Evolutionary conservation across 2,329 filamentous ascomycete genomes (phyloP).

Genomic region (Fusarium globosum): DNA sequence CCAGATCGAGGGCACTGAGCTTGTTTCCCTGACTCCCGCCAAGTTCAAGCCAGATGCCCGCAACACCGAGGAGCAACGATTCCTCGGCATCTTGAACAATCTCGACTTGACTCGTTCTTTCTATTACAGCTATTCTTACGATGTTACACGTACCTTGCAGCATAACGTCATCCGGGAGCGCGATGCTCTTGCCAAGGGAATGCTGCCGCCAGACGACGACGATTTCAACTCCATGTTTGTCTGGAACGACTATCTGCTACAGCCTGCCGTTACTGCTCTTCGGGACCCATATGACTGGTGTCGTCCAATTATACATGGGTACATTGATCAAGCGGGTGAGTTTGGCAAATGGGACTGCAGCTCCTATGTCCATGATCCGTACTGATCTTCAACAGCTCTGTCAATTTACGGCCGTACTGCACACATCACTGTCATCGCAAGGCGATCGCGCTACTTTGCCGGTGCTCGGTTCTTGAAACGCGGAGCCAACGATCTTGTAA

Average conservation of each 20-base stretch:
- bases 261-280: constrained; percentile 76
- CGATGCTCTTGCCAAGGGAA: constrained; percentile 73
- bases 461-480: constrained; percentile 94
- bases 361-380: not conserved
- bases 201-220: constrained; percentile 66
- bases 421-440: constrained; percentile 93
- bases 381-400: constrained; percentile 59
- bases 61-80: constrained; percentile 89
- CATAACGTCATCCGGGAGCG: constrained; percentile 90
- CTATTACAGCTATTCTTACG: constrained; percentile 99
- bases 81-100: constrained; percentile 88
- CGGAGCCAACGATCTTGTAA: constrained; percentile 85
- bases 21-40: constrained; percentile 85
- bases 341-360: not conserved
- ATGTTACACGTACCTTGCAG: constrained; percentile 91
- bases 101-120: constrained; percentile 91
- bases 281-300: constrained; percentile 95
- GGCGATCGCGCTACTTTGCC: constrained; percentile 92
- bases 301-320: constrained; percentile 93
- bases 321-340: constrained; percentile 84
- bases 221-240: constrained; percentile 96
- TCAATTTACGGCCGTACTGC: constrained; percentile 89
- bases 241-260: constrained; percentile 92
- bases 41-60: constrained; percentile 79
- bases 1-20: constrained; percentile 91